phyloP scores from a whole-genome alignment of 768 basidiomycete species.

The Amanita phalloides region DNA sequence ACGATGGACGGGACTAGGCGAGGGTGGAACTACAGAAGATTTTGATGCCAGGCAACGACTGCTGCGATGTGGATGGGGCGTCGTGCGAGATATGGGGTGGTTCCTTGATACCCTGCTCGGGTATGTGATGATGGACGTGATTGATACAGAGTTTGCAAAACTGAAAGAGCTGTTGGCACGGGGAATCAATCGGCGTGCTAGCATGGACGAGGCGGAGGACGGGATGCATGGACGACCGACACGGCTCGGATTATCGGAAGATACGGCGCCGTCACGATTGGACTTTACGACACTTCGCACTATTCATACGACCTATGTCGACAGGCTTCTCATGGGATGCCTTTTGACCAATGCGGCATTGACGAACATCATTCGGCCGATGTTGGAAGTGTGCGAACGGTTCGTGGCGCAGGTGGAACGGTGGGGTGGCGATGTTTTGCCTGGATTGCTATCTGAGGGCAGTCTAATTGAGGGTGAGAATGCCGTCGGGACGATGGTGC shows the following conservation, averaged over 20 bases:
- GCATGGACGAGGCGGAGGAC: constrained; percentile 7
- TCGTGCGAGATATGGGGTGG: constrained; percentile 85
- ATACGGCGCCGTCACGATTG: constrained; percentile 28
- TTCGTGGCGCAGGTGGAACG: constrained; percentile 85
- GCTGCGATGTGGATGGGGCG: constrained; percentile 76
- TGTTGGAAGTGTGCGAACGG: constrained; percentile 76
- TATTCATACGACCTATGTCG: constrained; percentile 75
- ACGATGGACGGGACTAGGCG: constrained; percentile 79
- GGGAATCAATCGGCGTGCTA: constrained; percentile 13
- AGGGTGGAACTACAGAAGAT: constrained; percentile 75
- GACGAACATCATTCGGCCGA: constrained; percentile 51
- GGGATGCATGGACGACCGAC: constrained; percentile 4
- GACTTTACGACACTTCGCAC: constrained; percentile 82
- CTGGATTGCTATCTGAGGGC: constrained; percentile 74
- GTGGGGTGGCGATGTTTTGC: constrained; percentile 88
- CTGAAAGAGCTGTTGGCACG: constrained; percentile 49
- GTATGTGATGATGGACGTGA: constrained; percentile 86
- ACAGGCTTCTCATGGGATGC: constrained; percentile 70
- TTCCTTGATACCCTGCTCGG: constrained; percentile 76
- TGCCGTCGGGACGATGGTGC: constrained; percentile 62
- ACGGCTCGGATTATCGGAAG: constrained; percentile 5
- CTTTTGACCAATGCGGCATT: constrained; percentile 59
- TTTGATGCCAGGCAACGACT: constrained; percentile 51
- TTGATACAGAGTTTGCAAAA: constrained; percentile 72
- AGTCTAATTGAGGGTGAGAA: constrained; percentile 50